phyloP scores from a whole-genome alignment of 495 filamentous ascomycete species.

The Achaetomiella virescens region DNA sequence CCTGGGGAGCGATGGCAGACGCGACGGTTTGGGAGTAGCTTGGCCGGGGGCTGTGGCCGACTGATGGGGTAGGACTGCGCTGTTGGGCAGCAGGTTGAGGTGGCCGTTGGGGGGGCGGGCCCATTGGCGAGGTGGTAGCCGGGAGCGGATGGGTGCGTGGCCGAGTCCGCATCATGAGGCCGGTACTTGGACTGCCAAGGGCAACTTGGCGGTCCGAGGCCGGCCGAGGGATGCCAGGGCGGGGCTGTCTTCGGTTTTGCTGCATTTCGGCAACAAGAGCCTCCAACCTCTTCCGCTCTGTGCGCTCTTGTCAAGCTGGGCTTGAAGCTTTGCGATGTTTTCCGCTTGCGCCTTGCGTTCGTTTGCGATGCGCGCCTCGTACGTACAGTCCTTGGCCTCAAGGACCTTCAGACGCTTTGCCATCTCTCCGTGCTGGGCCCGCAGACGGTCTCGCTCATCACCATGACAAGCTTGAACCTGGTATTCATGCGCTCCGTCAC shows the following conservation, averaged over 20 bases:
- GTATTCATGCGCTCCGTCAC: conserved; percentile 29
- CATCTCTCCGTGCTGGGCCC: conserved; percentile 19
- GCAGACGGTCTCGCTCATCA: conserved; percentile 28
- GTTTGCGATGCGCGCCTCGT: conserved; percentile 26
- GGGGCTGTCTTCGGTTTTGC: conserved; percentile 3
- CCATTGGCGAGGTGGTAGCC: neutral
- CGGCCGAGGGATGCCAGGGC: conserved; percentile 10
- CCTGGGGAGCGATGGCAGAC: neutral
- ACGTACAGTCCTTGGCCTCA: conserved; percentile 30
- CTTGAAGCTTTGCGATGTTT: conserved; percentile 19
- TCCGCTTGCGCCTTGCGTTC: conserved; percentile 20
- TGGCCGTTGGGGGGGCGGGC: neutral
- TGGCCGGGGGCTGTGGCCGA: conserved; percentile 4
- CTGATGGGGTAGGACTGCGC: conserved; percentile 7
- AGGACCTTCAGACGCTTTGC: conserved; percentile 26
- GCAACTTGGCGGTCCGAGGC: conserved; percentile 4
- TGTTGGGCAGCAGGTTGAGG: neutral
- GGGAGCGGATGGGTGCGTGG: conserved; percentile 15
- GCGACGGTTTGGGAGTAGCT: conserved; percentile 21
- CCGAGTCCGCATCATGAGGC: conserved; percentile 16
- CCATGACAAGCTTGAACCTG: conserved; percentile 12
- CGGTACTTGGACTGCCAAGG: neutral
- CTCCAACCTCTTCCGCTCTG: conserved; percentile 18
- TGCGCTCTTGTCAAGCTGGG: conserved; percentile 26
- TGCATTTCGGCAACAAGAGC: conserved; percentile 16